These are phyloP conservation scores for Yarrowia alimentaria DNA, from an alignment of 805 yeast species.

Conservation along the genomic window DNA sequence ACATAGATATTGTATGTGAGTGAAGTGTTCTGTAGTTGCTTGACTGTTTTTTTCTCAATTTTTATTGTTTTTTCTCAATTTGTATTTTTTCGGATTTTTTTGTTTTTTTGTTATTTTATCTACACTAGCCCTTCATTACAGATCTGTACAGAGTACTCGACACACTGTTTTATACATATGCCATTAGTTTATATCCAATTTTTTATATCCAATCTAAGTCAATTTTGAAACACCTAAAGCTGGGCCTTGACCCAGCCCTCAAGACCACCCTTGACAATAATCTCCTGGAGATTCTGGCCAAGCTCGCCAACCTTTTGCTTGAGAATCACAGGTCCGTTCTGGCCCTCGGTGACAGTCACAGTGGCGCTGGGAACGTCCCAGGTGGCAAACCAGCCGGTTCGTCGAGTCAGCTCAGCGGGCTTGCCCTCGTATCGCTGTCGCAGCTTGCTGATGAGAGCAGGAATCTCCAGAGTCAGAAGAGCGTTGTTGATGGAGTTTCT, in stretches of 20 bases:
- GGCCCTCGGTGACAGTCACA: conserved; percentile 72
- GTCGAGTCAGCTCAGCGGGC: conserved; percentile 76
- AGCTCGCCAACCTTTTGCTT: conserved; percentile 91
- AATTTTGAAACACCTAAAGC: no score
- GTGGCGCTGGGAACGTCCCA: conserved; percentile 90
- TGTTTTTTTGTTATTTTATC: no score
- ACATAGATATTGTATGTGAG: not conserved
- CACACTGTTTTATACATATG: no score
- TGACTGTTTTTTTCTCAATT: no score
- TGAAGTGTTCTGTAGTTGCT: no score
- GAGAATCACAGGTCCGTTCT: conserved; percentile 53
- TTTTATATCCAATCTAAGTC: no score
- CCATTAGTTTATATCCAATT: conserved; percentile 18
- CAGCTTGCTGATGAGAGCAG: conserved; percentile 73
- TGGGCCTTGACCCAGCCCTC: conserved; percentile 93
- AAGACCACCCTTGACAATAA: conserved; percentile 93
- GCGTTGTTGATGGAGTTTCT: conserved; percentile 98
- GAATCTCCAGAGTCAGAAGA: conserved; percentile 86
- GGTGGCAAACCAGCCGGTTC: conserved; percentile 89
- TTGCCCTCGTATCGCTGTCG: conserved; percentile 59
- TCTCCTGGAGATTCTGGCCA: conserved; percentile 93
- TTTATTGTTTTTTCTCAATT: no score
- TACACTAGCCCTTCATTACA: no score
- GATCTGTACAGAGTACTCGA: no score
- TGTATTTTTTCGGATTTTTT: no score